Conservation (phyloP, 805 yeast species). For the Saturnispora saitoi region DNA sequence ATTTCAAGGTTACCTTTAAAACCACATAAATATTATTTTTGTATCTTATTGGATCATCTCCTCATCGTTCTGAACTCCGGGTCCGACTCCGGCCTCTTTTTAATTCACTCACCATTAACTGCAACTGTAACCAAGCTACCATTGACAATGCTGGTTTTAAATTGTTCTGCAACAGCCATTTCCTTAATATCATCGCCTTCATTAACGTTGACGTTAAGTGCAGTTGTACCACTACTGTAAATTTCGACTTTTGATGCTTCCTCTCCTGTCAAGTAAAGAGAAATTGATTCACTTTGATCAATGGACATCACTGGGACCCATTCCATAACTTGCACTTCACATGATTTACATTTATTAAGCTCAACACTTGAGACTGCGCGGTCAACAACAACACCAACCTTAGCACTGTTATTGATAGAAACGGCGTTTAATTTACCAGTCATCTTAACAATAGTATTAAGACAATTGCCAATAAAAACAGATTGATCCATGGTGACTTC, state of each 20-base stretch:
- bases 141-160: slow-evolving; percentile 54
- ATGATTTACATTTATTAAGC: slow-evolving; percentile 67
- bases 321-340: slow-evolving; percentile 83
- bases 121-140: slow-evolving; percentile 63
- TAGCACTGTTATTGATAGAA: slow-evolving; percentile 62
- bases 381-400: slow-evolving; percentile 74
- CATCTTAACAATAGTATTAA: slow-evolving; percentile 64
- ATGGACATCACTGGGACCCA: slow-evolving; percentile 72
- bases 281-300: slow-evolving; percentile 85
- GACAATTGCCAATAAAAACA: slow-evolving; percentile 78
- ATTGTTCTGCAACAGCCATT: slow-evolving; percentile 84
- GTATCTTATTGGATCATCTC: background rate
- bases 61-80: slow-evolving; percentile 2
- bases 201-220: slow-evolving; percentile 80
- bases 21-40: background rate
- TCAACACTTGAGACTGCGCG: slow-evolving; percentile 83
- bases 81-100: slow-evolving; percentile 8
- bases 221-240: slow-evolving; percentile 76
- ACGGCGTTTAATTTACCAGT: slow-evolving; percentile 90
- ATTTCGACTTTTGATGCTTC: slow-evolving; percentile 46
- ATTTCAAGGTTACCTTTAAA: background rate
- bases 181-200: slow-evolving; percentile 71
- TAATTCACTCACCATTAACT: slow-evolving; percentile 45
- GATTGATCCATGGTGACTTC: slow-evolving; percentile 84
- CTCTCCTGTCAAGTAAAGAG: slow-evolving; percentile 39